A percentile compares a stretch with the other conserved stretches of the same genome.
phyloP scores from a whole-genome alignment of 2,329 filamentous ascomycete species.

The Botrytis sinoallii region DNA sequence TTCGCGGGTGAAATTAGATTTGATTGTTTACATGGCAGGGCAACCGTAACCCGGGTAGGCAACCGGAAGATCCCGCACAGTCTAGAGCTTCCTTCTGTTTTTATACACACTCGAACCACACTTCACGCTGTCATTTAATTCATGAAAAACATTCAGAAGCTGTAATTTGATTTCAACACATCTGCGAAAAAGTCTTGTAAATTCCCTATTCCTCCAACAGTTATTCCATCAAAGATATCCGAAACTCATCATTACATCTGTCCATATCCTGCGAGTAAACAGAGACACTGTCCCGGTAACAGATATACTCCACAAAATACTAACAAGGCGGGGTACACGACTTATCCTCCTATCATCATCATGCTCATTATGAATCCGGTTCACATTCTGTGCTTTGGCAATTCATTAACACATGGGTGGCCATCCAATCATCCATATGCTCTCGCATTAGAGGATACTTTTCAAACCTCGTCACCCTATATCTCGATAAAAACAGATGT shows the following conservation, averaged over 20 bases:
- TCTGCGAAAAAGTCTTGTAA: background rate
- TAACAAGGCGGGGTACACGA: background rate
- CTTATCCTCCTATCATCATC: slow-evolving; percentile 10
- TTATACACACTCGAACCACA: background rate
- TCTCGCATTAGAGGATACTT: slow-evolving; percentile 45
- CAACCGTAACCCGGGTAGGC: background rate
- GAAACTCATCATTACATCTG: background rate
- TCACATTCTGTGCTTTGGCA: slow-evolving; percentile 35
- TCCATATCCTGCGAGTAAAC: slow-evolving; percentile 4
- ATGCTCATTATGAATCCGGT: slow-evolving; percentile 30
- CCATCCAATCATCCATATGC: slow-evolving; percentile 52
- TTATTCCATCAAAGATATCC: background rate
- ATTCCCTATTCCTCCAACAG: too few relatives aligned
- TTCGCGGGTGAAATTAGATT: background rate
- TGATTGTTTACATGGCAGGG: slow-evolving; percentile 7
- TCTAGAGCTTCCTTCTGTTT: background rate
- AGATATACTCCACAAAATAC: background rate
- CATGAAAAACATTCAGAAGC: too few relatives aligned
- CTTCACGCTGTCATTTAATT: background rate
- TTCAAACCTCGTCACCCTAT: slow-evolving; percentile 47
- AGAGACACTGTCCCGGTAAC: background rate
- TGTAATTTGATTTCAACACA: too few relatives aligned
- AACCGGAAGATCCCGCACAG: background rate
- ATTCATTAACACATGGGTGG: slow-evolving; percentile 55
- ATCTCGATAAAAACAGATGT: slow-evolving; percentile 44